Conservation (phyloP, 2,329 filamentous ascomycete genomes). For the Nigrospora oryzae region DNA sequence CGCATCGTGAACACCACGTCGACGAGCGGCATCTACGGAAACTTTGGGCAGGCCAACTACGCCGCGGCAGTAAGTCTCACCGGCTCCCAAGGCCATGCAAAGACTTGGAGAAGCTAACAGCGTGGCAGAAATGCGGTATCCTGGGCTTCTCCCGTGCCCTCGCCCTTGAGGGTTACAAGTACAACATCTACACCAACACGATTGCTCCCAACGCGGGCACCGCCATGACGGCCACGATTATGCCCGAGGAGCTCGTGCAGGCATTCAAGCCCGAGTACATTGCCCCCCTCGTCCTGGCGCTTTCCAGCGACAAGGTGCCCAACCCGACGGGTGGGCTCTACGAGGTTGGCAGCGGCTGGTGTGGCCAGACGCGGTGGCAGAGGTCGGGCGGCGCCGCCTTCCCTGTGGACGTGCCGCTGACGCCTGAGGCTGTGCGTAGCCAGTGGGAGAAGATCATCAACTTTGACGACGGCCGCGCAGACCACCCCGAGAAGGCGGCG, state of each 20-base stretch:
- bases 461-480: slow-evolving; percentile 81
- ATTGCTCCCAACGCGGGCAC: slow-evolving; percentile 97
- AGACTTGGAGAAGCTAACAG: slow-evolving; percentile 9
- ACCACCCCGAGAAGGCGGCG: slow-evolving; percentile 73
- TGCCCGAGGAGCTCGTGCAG: slow-evolving; percentile 96
- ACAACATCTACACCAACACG: slow-evolving; percentile 97
- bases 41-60: slow-evolving; percentile 99
- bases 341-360: slow-evolving; percentile 93
- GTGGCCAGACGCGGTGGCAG: slow-evolving; percentile 89
- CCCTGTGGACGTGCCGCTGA: slow-evolving; percentile 75
- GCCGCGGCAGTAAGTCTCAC: slow-evolving; percentile 63
- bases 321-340: slow-evolving; percentile 80
- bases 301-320: slow-evolving; percentile 79
- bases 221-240: slow-evolving; percentile 84
- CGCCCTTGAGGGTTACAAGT: slow-evolving; percentile 86
- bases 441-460: slow-evolving; percentile 72
- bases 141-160: slow-evolving; percentile 91
- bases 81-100: slow-evolving; percentile 2
- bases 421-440: slow-evolving; percentile 74
- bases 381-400: slow-evolving; percentile 83
- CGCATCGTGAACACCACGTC: slow-evolving; percentile 95
- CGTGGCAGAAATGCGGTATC: slow-evolving; percentile 70
- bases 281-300: slow-evolving; percentile 81
- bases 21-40: slow-evolving; percentile 96
- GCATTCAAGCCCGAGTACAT: slow-evolving; percentile 99